phyloP scores from a whole-genome alignment of 768 basidiomycete genomes.

The Phylloporus rhodoxanthus region DNA sequence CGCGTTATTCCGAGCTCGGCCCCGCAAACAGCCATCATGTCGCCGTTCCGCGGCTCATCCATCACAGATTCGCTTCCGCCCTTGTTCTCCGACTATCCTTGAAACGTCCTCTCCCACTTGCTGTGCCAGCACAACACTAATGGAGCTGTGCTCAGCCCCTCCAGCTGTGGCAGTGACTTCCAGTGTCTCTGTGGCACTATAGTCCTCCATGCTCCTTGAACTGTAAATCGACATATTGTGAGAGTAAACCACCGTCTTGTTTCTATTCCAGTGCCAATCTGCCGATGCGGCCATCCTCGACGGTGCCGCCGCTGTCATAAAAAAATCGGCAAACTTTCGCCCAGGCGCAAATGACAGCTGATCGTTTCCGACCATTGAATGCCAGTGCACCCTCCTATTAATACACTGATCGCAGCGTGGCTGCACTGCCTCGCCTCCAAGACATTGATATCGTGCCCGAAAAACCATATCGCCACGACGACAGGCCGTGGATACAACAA shows the following conservation, averaged over 20 bases:
- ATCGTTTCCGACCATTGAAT: background rate
- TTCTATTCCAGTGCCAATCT: background rate
- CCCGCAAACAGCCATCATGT: slow-evolving; percentile 14
- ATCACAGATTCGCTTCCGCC: slow-evolving; percentile 13
- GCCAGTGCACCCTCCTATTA: background rate
- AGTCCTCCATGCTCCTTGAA: background rate
- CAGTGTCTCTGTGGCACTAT: background rate
- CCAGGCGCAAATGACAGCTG: background rate
- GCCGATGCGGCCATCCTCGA: too few relatives aligned
- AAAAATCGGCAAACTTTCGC: too few relatives aligned
- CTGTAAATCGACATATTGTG: background rate
- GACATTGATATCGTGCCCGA: background rate
- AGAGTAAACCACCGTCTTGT: background rate
- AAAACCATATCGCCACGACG: background rate
- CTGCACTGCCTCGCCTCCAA: background rate
- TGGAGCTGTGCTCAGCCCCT: background rate
- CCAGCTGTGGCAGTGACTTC: background rate
- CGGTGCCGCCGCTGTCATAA: too few relatives aligned
- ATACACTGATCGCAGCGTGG: background rate
- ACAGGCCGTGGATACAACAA: background rate
- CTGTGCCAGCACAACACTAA: background rate
- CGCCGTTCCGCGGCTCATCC: background rate
- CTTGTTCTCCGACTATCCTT: slow-evolving; percentile 10
- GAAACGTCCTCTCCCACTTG: slow-evolving; percentile 5
- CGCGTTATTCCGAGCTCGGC: slow-evolving; percentile 16